phyloP scores from a whole-genome alignment of 257 asterid species.

The Plantago elongata region DNA sequence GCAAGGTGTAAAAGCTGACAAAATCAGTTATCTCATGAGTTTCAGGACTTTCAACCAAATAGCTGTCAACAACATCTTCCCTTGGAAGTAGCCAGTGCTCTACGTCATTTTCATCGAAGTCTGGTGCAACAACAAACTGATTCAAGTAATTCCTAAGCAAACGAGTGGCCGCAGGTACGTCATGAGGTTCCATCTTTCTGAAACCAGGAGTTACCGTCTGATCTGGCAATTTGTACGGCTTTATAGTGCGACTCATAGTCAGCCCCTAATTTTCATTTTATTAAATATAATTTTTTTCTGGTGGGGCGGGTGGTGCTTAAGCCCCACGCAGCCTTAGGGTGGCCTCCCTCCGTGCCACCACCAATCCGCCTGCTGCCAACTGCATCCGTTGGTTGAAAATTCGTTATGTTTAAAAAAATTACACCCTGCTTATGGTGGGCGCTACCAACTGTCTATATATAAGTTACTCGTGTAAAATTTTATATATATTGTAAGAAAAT shows the following conservation, averaged over 20 bases:
- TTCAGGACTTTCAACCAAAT: conserved; percentile 68
- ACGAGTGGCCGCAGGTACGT: conserved; percentile 74
- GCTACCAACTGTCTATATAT: too few relatives aligned
- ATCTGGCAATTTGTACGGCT: conserved; percentile 65
- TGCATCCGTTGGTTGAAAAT: too few relatives aligned
- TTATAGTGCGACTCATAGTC: conserved; percentile 90
- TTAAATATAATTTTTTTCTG: too few relatives aligned
- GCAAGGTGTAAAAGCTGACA: conserved; percentile 80
- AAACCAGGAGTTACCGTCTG: conserved; percentile 63
- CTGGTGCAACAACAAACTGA: conserved; percentile 66
- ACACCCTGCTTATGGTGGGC: too few relatives aligned
- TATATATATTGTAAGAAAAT: too few relatives aligned
- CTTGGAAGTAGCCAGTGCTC: conserved; percentile 84
- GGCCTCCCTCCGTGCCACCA: too few relatives aligned
- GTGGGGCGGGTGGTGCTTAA: too few relatives aligned
- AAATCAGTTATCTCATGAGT: conserved; percentile 77
- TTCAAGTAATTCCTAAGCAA: conserved; percentile 68
- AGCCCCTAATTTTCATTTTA: too few relatives aligned
- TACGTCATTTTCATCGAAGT: conserved; percentile 66
- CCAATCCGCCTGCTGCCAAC: too few relatives aligned
- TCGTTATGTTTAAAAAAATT: too few relatives aligned
- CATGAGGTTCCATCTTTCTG: conserved; percentile 76
- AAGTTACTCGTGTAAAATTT: too few relatives aligned
- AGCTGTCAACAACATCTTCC: conserved; percentile 74
- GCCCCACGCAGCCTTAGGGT: too few relatives aligned